Evolutionary conservation across 2,329 filamentous ascomycete genomes (phyloP).

Genomic region (Pestalotiopsis sp.): DNA sequence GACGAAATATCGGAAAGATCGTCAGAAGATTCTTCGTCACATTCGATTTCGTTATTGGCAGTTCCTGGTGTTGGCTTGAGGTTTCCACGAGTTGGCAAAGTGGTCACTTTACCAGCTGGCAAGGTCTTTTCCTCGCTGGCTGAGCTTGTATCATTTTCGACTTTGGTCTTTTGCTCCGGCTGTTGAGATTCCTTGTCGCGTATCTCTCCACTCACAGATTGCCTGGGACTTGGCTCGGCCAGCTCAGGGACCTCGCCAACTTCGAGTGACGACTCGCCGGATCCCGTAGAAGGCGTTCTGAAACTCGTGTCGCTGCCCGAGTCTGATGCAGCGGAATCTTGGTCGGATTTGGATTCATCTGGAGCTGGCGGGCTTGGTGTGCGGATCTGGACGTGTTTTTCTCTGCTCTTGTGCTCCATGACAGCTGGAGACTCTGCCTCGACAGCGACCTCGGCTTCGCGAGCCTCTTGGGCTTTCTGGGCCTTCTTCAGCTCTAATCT

Average conservation of each 20-base stretch:
- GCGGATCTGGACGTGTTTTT: conserved; percentile 39
- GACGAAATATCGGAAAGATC: conserved; percentile 31
- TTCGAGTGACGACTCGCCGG: conserved; percentile 14
- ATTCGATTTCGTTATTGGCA: conserved; percentile 1
- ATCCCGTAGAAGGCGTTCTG: conserved; percentile 19
- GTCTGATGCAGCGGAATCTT: conserved; percentile 15
- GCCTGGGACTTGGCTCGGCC: not conserved
- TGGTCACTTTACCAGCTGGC: not conserved
- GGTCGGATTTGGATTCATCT: conserved; percentile 16
- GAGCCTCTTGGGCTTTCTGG: conserved; percentile 25
- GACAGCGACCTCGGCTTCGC: conserved; percentile 13
- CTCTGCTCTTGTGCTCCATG: conserved; percentile 14
- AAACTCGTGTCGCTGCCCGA: conserved; percentile 15
- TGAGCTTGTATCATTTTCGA: not conserved
- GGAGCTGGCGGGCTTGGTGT: conserved; percentile 16
- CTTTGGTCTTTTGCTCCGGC: not conserved
- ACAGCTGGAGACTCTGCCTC: not conserved
- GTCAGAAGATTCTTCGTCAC: conserved; percentile 21
- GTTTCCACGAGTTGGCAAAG: not conserved
- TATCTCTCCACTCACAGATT: not conserved
- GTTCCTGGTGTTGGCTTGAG: not conserved
- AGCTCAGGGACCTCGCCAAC: not conserved
- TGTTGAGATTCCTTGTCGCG: not conserved
- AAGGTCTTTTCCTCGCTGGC: not conserved
- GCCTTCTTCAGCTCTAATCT: conserved; percentile 36